Evolutionary conservation across 169 alveolate species (phyloP), one percentile per base, ranked within the genome.

Genomic region (Plasmodium adleri): DNA sequence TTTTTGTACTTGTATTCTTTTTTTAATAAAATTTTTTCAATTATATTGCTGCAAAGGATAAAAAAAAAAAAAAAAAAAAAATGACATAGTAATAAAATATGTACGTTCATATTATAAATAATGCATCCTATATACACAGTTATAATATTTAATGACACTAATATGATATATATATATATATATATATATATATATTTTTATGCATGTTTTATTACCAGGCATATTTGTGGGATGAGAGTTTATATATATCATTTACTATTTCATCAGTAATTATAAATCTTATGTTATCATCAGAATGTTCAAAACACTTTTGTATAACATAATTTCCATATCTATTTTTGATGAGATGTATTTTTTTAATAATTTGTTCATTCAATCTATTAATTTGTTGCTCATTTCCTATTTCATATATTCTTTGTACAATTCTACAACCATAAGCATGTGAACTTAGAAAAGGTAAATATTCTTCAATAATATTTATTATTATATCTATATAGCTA

Each of bases 281-380:
- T 12, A 72, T 63, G 4, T 64, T 59, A 17, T 86, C 92, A 28
- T 86, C 88, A 9, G 92, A 70, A 20, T 72, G 56, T 62, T 86
- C 92, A 12, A 86, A 86, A 47, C 92, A 86, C 63, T 86, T 86
- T 52, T 86, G 92, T 22, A 86, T 86, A 13, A 86, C 92, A 64
- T 86, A 86, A 86, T 86, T 86, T 2, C 92, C 92, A 71, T 86
- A 86, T 72, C 92, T 59, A 50, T 86, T 86, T 22, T 72, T 86
- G 10, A 86, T 86, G n/a, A 86, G 47, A 10, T 71, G 74, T n/a
- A 70, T 58, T 26, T 86, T 86, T 32, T 62, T 86, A 1, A 86
- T 54, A 7, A 86, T 72, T 24, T 67, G 71, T 20, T 86, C 75
- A 49, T 86, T 86, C 8, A 86, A 39, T 72, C 86, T 71, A 10